Conservation (phyloP, 495 filamentous ascomycete genomes). For the Chlorociboria aeruginascens region DNA sequence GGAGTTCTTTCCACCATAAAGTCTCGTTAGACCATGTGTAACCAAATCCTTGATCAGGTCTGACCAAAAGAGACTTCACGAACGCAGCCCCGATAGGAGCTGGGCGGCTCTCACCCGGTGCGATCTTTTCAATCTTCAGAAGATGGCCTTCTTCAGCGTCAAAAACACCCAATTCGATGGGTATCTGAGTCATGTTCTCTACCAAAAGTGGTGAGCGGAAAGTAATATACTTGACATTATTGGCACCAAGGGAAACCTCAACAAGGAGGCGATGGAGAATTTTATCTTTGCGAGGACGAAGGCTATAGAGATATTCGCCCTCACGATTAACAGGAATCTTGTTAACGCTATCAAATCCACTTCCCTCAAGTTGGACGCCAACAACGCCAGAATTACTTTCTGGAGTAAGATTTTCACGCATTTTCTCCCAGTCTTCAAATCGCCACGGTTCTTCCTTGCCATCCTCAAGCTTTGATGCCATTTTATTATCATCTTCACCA, state of each 20-base stretch:
- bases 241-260: slow-evolving; percentile 75
- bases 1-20: slow-evolving; percentile 83
- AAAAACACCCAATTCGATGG: slow-evolving; percentile 87
- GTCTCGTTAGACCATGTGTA: slow-evolving; percentile 87
- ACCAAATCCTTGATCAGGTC: slow-evolving; percentile 93
- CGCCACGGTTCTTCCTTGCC: slow-evolving; percentile 91
- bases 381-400: slow-evolving; percentile 70
- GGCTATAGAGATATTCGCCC: slow-evolving; percentile 77
- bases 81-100: slow-evolving; percentile 88
- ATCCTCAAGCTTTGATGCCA: slow-evolving; percentile 71
- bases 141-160: slow-evolving; percentile 81
- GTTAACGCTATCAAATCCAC: slow-evolving; percentile 81
- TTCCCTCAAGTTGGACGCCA: slow-evolving; percentile 76
- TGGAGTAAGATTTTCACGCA: slow-evolving; percentile 79
- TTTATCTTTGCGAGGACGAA: slow-evolving; percentile 72
- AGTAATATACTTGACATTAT: slow-evolving; percentile 97
- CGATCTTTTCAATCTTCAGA: slow-evolving; percentile 94
- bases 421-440: slow-evolving; percentile 89
- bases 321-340: slow-evolving; percentile 87
- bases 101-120: slow-evolving; percentile 81
- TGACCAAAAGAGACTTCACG: slow-evolving; percentile 77
- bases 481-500: slow-evolving; percentile 36
- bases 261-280: slow-evolving; percentile 83
- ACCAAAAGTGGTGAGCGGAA: slow-evolving; percentile 89
- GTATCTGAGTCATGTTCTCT: slow-evolving; percentile 97